phyloP scores from a whole-genome alignment of 2,329 filamentous ascomycete genomes.

The Xylariaceae sp. region DNA sequence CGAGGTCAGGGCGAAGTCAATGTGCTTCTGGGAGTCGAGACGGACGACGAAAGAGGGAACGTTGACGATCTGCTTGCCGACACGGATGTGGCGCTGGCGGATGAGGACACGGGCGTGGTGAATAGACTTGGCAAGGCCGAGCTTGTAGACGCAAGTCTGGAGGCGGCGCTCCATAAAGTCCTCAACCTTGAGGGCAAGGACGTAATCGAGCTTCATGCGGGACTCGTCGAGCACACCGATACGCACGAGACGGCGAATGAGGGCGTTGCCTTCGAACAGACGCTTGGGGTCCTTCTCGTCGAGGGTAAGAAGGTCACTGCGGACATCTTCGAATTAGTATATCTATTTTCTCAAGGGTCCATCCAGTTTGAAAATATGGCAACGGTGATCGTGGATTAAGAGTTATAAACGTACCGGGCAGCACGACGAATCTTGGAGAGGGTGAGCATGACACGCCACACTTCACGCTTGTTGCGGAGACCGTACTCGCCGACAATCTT shows the following conservation, averaged over 20 bases:
- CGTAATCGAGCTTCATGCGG: slow-evolving; percentile 99
- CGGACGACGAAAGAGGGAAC: slow-evolving; percentile 99
- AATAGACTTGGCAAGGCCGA: slow-evolving; percentile 99
- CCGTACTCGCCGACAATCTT: slow-evolving; percentile 99
- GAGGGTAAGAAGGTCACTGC: slow-evolving; percentile 97
- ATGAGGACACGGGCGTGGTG: slow-evolving; percentile 99
- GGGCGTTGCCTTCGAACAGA: slow-evolving; percentile 99
- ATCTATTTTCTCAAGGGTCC: background rate
- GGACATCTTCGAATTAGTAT: slow-evolving; percentile 12
- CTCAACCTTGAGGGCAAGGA: slow-evolving; percentile 97
- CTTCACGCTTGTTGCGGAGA: slow-evolving; percentile 99
- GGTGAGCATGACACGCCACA: slow-evolving; percentile 99
- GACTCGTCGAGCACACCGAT: slow-evolving; percentile 99
- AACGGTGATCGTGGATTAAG: background rate
- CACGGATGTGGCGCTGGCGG: slow-evolving; percentile 98
- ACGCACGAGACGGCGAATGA: slow-evolving; percentile 99
- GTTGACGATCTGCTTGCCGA: slow-evolving; percentile 99
- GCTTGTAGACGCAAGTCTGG: slow-evolving; percentile 99
- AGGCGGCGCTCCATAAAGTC: slow-evolving; percentile 99
- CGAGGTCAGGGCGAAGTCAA: slow-evolving; percentile 96
- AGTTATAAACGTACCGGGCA: slow-evolving; percentile 68
- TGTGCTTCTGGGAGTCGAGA: slow-evolving; percentile 99
- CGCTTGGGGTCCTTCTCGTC: slow-evolving; percentile 99
- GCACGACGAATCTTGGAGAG: slow-evolving; percentile 99
- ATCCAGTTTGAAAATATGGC: too few relatives aligned